Evolutionary conservation across 2,329 filamentous ascomycete genomes (phyloP).

Genomic region (Arthrobotrys iridis): DNA sequence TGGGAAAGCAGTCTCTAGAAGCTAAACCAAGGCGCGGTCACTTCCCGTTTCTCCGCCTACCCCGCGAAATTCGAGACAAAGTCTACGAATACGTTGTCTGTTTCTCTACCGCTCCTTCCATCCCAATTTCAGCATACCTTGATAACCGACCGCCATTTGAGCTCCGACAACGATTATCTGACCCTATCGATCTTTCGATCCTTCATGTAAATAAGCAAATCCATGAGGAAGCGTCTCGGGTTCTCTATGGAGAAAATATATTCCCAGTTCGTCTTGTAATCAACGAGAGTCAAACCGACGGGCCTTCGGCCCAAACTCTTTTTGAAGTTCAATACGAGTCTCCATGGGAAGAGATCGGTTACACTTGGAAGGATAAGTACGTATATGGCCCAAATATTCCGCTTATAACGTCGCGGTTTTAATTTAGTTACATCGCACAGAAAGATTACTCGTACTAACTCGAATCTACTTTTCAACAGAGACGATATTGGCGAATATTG

Average conservation of each 20-base stretch:
- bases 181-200: neutral
- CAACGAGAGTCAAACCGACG: conserved; percentile 4
- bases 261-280: conserved; percentile 4
- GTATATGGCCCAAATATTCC: no score
- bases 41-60: conserved; percentile 38
- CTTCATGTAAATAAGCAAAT: conserved; percentile 25
- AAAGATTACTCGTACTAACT: neutral
- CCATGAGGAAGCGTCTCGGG: conserved; percentile 14
- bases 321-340: conserved; percentile 20
- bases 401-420: neutral
- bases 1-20: conserved; percentile 1
- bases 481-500: conserved; percentile 4
- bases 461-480: neutral
- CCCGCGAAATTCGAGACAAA: conserved; percentile 40
- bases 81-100: conserved; percentile 23
- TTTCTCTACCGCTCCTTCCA: neutral
- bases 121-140: neutral
- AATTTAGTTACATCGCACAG: neutral
- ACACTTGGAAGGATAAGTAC: conserved; percentile 24
- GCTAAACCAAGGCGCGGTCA: neutral
- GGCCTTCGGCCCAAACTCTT: neutral
- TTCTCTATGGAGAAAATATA: conserved; percentile 13
- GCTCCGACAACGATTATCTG: neutral
- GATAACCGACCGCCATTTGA: conserved; percentile 10
- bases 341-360: conserved; percentile 29